These are phyloP conservation scores for Exobasidium rhododendri DNA, from an alignment of 1,284 basidiomycete species.

Conservation along the genomic window DNA sequence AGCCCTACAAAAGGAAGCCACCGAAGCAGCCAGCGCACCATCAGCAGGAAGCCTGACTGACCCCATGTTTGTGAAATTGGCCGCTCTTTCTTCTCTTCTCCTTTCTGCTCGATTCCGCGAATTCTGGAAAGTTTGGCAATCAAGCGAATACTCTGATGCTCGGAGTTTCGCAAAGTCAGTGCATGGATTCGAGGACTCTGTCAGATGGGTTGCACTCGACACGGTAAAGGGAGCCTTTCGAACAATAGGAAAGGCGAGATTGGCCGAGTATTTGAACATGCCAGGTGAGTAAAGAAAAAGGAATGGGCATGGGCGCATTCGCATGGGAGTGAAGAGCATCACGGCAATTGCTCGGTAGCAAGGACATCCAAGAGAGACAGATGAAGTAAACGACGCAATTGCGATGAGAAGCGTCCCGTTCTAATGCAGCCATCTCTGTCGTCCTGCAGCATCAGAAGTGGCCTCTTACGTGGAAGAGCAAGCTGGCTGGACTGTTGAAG, in stretches of 20 bases:
- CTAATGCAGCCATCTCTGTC: too few species aligned
- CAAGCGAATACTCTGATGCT: conserved; percentile 64
- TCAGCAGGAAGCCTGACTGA: conserved; percentile 47
- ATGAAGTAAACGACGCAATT: too few species aligned
- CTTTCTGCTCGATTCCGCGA: conserved; percentile 83
- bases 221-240: conserved; percentile 76
- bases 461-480: conserved; percentile 64
- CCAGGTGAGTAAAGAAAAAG: conserved; percentile 60
- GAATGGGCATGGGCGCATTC: too few species aligned
- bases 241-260: conserved; percentile 66
- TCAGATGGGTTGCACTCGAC: conserved; percentile 71
- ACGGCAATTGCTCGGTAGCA: too few species aligned
- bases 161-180: conserved; percentile 81
- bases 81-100: conserved; percentile 71
- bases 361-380: too few species aligned
- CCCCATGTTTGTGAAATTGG: conserved; percentile 70
- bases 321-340: too few species aligned
- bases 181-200: conserved; percentile 73
- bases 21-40: conserved; percentile 58
- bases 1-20: conserved; percentile 50
- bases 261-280: conserved; percentile 72
- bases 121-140: conserved; percentile 68
- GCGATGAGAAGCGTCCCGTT: too few species aligned
- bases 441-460: too few species aligned
- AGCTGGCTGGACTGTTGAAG: conserved; percentile 72